Conservation (phyloP, 2,329 filamentous ascomycete species). For the Aspergillus amoenus region DNA sequence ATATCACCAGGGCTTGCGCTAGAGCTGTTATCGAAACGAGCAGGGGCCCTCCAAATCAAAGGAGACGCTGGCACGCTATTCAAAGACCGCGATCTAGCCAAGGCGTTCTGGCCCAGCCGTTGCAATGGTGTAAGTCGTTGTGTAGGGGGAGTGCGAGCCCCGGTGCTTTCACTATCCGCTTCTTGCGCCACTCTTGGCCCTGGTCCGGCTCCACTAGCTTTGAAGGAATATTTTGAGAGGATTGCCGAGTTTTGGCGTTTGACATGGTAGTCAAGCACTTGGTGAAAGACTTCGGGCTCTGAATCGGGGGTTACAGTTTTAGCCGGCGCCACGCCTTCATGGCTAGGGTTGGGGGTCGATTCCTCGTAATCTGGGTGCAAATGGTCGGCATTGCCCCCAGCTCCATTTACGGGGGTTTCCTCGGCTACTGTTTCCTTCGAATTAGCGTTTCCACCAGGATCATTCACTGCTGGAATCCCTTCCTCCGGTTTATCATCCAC, state of each 20-base stretch:
- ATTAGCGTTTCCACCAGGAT: background rate
- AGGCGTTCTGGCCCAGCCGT: slow-evolving; percentile 40
- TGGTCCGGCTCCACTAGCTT: slow-evolving; percentile 13
- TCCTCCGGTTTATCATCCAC: background rate
- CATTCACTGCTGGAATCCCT: background rate
- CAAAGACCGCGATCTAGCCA: slow-evolving; percentile 39
- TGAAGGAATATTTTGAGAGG: slow-evolving; percentile 38
- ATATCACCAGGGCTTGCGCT: background rate
- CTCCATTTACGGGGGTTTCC: background rate
- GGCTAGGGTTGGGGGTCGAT: background rate
- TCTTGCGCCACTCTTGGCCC: background rate
- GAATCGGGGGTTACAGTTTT: slow-evolving; percentile 17
- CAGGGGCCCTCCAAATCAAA: slow-evolving; percentile 1
- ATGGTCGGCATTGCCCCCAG: background rate
- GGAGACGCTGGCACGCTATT: slow-evolving; percentile 21
- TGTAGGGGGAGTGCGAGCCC: slow-evolving; percentile 7
- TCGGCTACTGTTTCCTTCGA: background rate
- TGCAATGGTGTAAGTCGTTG: slow-evolving; percentile 39
- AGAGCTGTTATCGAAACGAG: background rate
- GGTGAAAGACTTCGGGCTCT: slow-evolving; percentile 28
- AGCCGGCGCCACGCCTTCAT: background rate
- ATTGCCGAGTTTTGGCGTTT: slow-evolving; percentile 35
- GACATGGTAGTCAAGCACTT: slow-evolving; percentile 38
- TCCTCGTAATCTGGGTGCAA: background rate
- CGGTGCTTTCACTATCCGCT: background rate